These are phyloP conservation scores for Neurospora crassa DNA, from an alignment of 2,329 filamentous ascomycete species.

Conservation along the genomic window DNA sequence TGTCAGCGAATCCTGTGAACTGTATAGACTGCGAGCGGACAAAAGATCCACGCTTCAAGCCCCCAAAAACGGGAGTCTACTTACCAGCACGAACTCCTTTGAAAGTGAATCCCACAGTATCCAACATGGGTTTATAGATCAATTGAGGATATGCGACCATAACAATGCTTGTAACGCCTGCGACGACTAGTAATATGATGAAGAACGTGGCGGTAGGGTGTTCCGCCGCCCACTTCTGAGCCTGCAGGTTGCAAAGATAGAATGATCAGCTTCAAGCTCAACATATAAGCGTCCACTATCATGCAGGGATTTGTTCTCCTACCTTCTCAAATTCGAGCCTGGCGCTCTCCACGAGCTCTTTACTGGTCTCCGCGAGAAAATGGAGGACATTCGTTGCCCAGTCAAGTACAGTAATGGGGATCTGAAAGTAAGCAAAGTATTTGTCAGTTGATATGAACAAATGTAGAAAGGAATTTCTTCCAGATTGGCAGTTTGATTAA, in stretches of 20 bases:
- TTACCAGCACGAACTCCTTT: constrained; percentile 1
- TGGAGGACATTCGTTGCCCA: not conserved
- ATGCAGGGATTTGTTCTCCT: not conserved
- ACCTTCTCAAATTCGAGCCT: not conserved
- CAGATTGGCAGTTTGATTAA: not conserved
- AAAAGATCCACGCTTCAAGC: not conserved
- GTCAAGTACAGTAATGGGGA: not conserved
- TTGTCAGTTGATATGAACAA: not conserved
- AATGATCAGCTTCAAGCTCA: not conserved
- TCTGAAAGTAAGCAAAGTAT: not conserved
- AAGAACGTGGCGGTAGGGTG: not conserved
- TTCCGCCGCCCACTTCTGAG: not conserved
- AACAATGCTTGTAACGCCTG: not conserved
- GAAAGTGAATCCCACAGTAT: not conserved
- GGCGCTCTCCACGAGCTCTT: not conserved
- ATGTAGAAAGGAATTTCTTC: not conserved
- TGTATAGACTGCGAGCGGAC: not conserved
- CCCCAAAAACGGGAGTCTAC: not conserved
- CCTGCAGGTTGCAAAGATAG: not conserved
- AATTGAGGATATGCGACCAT: not conserved
- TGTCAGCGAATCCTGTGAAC: not conserved
- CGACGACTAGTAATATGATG: not conserved
- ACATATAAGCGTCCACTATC: not conserved
- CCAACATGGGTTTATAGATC: not conserved
- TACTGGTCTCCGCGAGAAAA: not conserved